Percentiles rank a stretch among this genome's conserved stretches.
These are phyloP conservation scores for Phytophthora megakarya DNA, from an alignment of 352 stramenopile genomes.

Conservation along the genomic window DNA sequence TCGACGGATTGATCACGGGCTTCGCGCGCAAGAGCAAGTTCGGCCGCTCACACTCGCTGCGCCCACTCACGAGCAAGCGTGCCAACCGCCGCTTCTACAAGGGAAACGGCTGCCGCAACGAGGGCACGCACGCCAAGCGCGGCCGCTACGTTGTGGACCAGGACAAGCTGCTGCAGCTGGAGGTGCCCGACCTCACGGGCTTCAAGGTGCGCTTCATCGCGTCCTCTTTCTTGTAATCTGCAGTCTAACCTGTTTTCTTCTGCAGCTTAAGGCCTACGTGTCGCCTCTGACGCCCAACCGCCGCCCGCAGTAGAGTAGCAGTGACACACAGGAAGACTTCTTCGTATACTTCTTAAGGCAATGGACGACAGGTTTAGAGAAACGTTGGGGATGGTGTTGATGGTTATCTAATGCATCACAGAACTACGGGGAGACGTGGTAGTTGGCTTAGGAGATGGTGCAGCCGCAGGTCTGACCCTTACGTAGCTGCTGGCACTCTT, in stretches of 20 bases:
- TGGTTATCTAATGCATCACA: constrained; percentile 33
- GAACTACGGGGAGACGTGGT: background rate
- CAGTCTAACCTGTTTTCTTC: background rate
- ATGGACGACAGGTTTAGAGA: constrained; percentile 24
- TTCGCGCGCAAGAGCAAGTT: constrained; percentile 87
- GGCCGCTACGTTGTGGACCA: constrained; percentile 93
- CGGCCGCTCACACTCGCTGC: constrained; percentile 79
- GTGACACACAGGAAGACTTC: constrained; percentile 15
- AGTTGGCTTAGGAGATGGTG: constrained; percentile 59
- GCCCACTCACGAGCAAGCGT: constrained; percentile 92
- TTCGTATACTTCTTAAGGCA: constrained; percentile 18
- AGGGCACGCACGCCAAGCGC: constrained; percentile 91
- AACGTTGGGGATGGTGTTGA: background rate
- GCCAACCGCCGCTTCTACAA: constrained; percentile 96
- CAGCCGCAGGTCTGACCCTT: constrained; percentile 75
- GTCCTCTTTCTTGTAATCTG: background rate
- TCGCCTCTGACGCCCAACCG: constrained; percentile 74
- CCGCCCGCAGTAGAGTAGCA: constrained; percentile 45
- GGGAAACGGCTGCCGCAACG: constrained; percentile 93
- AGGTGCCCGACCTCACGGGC: constrained; percentile 93
- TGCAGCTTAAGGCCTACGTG: constrained; percentile 85
- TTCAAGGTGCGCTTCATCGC: constrained; percentile 73
- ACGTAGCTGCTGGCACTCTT: constrained; percentile 79
- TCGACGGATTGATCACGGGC: constrained; percentile 77
- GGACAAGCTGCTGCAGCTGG: constrained; percentile 91